These are phyloP conservation scores for Sporothrix inflata DNA, from an alignment of 2,329 filamentous ascomycete genomes.

Conservation along the genomic window DNA sequence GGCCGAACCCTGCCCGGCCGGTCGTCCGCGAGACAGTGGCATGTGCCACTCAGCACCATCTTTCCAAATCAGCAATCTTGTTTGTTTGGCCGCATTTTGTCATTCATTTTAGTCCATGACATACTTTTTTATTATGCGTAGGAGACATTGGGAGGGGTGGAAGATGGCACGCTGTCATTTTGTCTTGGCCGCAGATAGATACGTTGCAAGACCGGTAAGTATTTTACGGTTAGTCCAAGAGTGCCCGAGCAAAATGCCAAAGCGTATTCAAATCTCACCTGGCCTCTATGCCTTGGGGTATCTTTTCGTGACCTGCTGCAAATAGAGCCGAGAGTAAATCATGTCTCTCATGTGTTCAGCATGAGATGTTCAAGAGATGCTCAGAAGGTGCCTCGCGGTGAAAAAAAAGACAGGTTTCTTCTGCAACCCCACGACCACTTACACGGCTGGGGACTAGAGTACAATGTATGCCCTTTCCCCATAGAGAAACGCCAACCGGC, in stretches of 20 bases:
- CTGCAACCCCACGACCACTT: not conserved
- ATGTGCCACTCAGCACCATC: not conserved
- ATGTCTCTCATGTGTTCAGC: not conserved
- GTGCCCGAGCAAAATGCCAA: not conserved
- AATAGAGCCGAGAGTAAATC: not conserved
- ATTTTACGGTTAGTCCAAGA: not conserved
- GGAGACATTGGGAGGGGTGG: not conserved
- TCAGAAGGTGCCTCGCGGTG: not conserved
- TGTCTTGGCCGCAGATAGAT: not conserved
- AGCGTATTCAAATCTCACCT: not conserved
- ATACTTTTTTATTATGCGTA: not conserved
- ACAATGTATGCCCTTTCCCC: not conserved
- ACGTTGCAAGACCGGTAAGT: not conserved
- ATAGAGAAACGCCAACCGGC: constrained; percentile 5
- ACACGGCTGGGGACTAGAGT: not conserved
- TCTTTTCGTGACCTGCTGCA: not conserved
- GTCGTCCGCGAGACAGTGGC: not conserved
- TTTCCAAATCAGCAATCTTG: not conserved
- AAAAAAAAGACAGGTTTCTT: not conserved
- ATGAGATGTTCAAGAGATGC: not conserved
- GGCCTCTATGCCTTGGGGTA: too few relatives aligned
- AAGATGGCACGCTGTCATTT: not conserved
- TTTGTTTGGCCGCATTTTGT: too few relatives aligned
- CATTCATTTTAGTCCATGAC: not conserved
- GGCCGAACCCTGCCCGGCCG: not conserved